A percentile compares a stretch with the other conserved stretches of the same genome.
Conservation (phyloP, 2,329 filamentous ascomycete species). For the Aspergillus ustus region DNA sequence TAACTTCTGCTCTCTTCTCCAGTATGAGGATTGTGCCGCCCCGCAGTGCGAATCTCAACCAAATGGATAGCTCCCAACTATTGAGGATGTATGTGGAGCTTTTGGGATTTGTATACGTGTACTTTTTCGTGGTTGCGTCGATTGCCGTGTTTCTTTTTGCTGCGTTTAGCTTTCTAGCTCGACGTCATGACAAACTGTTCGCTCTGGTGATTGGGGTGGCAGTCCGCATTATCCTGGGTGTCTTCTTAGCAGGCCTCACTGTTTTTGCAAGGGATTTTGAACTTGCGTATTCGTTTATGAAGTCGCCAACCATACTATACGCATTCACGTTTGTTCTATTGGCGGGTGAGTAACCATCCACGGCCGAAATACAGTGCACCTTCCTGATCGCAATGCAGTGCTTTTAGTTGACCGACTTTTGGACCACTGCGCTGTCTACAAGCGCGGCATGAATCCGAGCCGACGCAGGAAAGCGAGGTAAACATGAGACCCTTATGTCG, state of each 20-base stretch:
- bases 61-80: conserved; percentile 35
- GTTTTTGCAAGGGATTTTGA: conserved; percentile 38
- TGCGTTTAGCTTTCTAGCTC: conserved; percentile 36
- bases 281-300: conserved; percentile 46
- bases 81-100: conserved; percentile 44
- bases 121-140: conserved; percentile 44
- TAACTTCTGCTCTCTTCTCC: conserved; percentile 46
- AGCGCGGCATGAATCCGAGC: conserved; percentile 29
- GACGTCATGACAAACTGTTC: conserved; percentile 29
- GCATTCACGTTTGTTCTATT: conserved; percentile 39
- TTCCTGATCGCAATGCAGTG: conserved; percentile 30
- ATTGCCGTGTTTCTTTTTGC: conserved; percentile 44
- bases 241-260: conserved; percentile 34
- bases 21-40: conserved; percentile 45
- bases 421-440: conserved; percentile 30
- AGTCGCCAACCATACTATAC: conserved; percentile 44
- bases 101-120: conserved; percentile 46
- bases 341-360: conserved; percentile 29
- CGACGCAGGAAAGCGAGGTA: conserved; percentile 30
- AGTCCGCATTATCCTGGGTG: conserved; percentile 35
- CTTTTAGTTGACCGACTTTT: conserved; percentile 43
- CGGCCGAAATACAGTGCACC: background rate
- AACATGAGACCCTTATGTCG: conserved; percentile 18
- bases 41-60: conserved; percentile 31
- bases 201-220: conserved; percentile 32